Conservation (phyloP, 352 stramenopile genomes). For the Pythium sp. region DNA sequence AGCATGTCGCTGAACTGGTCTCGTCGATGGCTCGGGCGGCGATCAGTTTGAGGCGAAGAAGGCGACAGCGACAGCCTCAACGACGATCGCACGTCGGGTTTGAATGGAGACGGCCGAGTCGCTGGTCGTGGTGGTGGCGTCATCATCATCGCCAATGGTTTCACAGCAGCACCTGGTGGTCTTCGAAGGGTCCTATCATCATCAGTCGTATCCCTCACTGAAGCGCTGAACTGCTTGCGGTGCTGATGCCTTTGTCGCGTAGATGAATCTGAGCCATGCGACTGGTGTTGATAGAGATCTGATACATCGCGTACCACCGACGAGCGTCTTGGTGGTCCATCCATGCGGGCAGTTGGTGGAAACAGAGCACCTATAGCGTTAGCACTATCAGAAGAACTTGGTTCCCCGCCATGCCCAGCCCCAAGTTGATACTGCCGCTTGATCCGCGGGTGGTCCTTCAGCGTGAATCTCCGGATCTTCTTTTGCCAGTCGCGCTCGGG, state of each 20-base stretch:
- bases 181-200: background rate
- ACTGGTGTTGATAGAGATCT: conserved; percentile 1
- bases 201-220: background rate
- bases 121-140: background rate
- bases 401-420: background rate
- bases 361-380: background rate
- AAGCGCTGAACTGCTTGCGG: background rate
- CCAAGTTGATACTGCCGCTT: conserved; percentile 17
- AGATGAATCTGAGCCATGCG: background rate
- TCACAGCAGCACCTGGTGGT: background rate
- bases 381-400: background rate
- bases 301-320: background rate
- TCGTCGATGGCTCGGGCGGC: background rate
- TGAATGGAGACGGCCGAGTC: too few relatives aligned
- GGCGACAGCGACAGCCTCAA: background rate
- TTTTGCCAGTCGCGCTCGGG: conserved; percentile 52
- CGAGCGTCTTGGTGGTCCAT: background rate
- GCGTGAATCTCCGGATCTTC: conserved; percentile 44
- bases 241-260: background rate
- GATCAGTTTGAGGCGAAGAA: background rate
- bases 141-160: background rate
- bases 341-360: background rate
- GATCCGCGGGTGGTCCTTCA: conserved; percentile 16
- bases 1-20: conserved; percentile 56
- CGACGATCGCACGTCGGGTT: background rate